Base-by-base conservation (phyloP, 129 eudicot species). In the Artemisia annua region DNA sequence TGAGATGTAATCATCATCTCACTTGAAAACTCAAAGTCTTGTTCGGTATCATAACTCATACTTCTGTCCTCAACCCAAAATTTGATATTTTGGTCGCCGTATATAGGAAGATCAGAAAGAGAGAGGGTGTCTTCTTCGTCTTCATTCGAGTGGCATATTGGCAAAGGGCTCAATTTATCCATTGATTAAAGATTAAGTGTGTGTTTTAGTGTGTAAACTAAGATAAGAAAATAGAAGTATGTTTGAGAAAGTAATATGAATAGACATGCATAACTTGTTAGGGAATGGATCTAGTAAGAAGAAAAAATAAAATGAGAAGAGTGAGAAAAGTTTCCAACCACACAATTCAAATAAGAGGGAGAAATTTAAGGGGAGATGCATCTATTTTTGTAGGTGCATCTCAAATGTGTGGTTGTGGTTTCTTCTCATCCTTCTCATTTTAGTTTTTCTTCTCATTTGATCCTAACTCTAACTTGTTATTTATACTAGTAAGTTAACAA, bases 11-110 rank as follows among this genome's bases (percentile, higher is more conserved):
- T 66, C 78, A 71, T 75, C 78, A 81, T 78, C 51, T 79, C 81
- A 63, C 78, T 79, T 35, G 77, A 81, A 52, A 87, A 87, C 81
- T 87, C 92, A 59, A 87, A 87, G 14, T 61, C 73, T 26, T 52
- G 65, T 1, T 78, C 69, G 0, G 75, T 63, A 51, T 51, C 73
- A 8, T 28, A 16, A 22, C 3, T 22, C 60, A 26, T 68, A 17
- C 26, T 22, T 26, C 13, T 59, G n/a, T 73, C 51, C 3, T 24
- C 48, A 2, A 28, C 24, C 14, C 15, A 30, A 22, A 13, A 17
- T 39, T 48, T 58, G 14, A 62, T 8, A 50, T 51, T 65, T 7
- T 54, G 50, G 18, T 65, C 61, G 12, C 20, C 54, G 3, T 70
- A 75, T n/a, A 75, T 75, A 26, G 71, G 9, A 56, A 75, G 73